Evolutionary conservation across 768 basidiomycete genomes (phyloP), one percentile per base, ranked within the genome.

Genomic region (Hygrophoropsis aurantiaca): DNA sequence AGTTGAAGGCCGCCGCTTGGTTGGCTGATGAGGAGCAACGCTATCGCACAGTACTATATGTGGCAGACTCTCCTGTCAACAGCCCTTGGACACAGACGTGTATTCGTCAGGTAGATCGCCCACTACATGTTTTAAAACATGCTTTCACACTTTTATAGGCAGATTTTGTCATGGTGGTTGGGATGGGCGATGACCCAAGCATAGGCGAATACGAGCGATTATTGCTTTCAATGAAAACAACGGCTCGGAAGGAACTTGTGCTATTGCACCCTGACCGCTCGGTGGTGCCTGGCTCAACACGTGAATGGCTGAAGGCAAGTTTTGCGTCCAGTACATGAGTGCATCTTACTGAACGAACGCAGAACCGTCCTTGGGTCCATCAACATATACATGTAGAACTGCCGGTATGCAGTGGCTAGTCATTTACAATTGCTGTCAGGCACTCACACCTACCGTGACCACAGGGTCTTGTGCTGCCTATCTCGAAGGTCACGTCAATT

Each of bases 61-160:
- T 99, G 25, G 95, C 90, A 6, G 94, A 99, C 67, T 93, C 95
- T 0, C 85, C 94, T 0, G 93, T 95, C 27, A 90, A 82, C 47
- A 94, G 91, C 49, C 88, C 92, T 16, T 99, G 97, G 97, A 98
- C 95, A 24, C 89, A 97, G 67, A 98, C 94, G 1, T 98, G 94
- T 64, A 94, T 99, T 52, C 81, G 93, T 20, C 95, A 97, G 76
- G 90, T 88, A 47, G 39, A 76, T 49, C n/a, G 13, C n/a, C 40
- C 21, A 36, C 38, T 40, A 19, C 23, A 34, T 39, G 34, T 50
- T 15, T 15, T 19, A 44, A 30, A 26, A 9, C 36, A 20, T 46
- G 46, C 11, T 46, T 20, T 24, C 21, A 64, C 5, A 1, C 9
- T n/a, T 30, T 11, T 41, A 34, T 53, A 91, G 83, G 94, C 94